Evolutionary conservation across 371 early-diverging fungal genomes (phyloP), one percentile per base, ranked within the genome.

Genomic region (Zychaea mexicana): DNA sequence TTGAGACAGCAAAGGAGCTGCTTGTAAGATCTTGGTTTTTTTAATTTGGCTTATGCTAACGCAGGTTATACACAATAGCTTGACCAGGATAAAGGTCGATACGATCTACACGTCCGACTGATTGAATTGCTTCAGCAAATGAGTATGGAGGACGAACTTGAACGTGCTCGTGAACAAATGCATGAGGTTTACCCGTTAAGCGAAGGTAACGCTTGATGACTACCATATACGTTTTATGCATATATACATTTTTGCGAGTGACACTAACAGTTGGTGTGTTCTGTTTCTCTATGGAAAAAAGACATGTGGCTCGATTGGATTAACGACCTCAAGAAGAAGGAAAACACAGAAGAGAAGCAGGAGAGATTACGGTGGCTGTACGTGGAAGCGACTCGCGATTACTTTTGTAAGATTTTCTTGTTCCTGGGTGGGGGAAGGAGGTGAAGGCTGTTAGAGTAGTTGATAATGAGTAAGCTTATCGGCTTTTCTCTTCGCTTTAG

Each of bases 291-390:
- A 17, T 10, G 8, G n/a, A 46, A 15, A 46, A 2, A 4, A 49
- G 49, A 1, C 8, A 52, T 90, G 65, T 90, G 89, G 89, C 55
- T 86, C 22, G 86, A 85, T 56, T 90, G 91, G 91, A 79, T 89
- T 61, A 68, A 85, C 9, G 89, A 88, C 55, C 78, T 83, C 15
- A 79, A 71, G 47, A 66, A 65, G 10, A 57, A 72, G 26, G 77
- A 71, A 2, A 53, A 67, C 17, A 70, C 70, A 1, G 67, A 64
- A 22, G 77, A 78, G 60, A 74, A 73, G 10, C 77, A 84, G 32
- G 36, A 33, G 32, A 72, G 63, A n/a, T 32, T 90, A 8, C 59
- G 78, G 0, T 47, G 47, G 0, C 64, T 88, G n/a, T 89, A 81
- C 55, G 59, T 70, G 4, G 52, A 62, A 60, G 85, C 89, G 1